These are phyloP conservation scores for Penicillium frequentans DNA, from an alignment of 2,329 filamentous ascomycete genomes.

Conservation along the genomic window DNA sequence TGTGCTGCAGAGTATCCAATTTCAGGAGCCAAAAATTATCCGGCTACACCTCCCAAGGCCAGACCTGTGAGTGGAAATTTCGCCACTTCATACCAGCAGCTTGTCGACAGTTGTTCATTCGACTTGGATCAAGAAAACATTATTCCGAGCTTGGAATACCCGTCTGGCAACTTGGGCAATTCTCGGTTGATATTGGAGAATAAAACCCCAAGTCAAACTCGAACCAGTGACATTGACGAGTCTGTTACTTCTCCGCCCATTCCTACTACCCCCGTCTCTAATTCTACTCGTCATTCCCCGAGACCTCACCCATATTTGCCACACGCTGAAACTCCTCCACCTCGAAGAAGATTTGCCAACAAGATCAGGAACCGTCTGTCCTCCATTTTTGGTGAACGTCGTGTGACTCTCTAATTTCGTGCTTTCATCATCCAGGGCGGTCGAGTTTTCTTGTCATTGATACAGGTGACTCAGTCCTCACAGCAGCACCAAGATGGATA, in stretches of 20 bases:
- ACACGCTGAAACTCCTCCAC: background rate
- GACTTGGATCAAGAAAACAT: background rate
- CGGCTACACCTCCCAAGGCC: background rate
- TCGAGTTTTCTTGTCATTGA: background rate
- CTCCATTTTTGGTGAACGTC: background rate
- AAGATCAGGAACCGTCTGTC: background rate
- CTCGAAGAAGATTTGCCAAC: background rate
- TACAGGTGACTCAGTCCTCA: background rate
- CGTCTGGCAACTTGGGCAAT: background rate
- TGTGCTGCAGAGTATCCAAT: background rate
- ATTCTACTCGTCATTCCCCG: background rate
- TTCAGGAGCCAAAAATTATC: background rate
- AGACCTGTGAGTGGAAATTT: background rate
- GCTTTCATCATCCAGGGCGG: background rate
- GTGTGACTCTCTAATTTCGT: background rate
- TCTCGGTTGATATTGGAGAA: background rate
- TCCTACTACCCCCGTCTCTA: background rate
- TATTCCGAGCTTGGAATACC: background rate
- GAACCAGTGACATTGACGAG: background rate
- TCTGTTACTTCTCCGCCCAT: background rate
- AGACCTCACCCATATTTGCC: background rate
- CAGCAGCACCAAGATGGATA: conserved; percentile 27
- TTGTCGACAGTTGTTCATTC: background rate
- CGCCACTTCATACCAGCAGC: background rate
- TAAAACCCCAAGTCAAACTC: background rate